These are phyloP conservation scores for Exophiala spinifera DNA, from an alignment of 2,329 filamentous ascomycete genomes.

Conservation along the genomic window DNA sequence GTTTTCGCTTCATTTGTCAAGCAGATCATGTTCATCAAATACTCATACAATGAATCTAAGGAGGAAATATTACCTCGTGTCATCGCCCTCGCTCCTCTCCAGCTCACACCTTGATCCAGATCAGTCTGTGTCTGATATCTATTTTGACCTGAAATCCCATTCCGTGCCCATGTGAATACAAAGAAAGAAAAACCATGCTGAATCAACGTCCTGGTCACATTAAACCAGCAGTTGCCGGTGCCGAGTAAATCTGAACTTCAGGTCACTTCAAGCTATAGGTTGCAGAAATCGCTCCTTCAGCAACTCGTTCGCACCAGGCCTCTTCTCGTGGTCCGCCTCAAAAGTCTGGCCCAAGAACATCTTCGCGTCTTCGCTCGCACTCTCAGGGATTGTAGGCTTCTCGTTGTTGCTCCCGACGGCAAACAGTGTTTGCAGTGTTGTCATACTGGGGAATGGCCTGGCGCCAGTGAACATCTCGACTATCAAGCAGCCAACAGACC, in stretches of 20 bases:
- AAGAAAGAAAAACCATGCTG: too few relatives aligned
- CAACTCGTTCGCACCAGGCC: slow-evolving; percentile 88
- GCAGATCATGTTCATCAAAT: too few relatives aligned
- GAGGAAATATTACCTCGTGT: too few relatives aligned
- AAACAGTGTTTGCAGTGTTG: slow-evolving; percentile 96
- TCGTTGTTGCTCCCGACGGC: slow-evolving; percentile 90
- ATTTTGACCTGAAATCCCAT: too few relatives aligned
- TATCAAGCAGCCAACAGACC: slow-evolving; percentile 92
- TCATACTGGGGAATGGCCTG: slow-evolving; percentile 95
- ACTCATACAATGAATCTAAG: too few relatives aligned
- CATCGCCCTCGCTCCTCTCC: too few relatives aligned
- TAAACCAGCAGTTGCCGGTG: not conserved
- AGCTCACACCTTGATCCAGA: too few relatives aligned
- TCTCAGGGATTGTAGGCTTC: slow-evolving; percentile 81
- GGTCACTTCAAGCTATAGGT: slow-evolving; percentile 23
- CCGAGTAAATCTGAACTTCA: not conserved
- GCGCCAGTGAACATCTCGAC: slow-evolving; percentile 99
- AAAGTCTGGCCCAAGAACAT: slow-evolving; percentile 86
- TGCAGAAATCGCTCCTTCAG: slow-evolving; percentile 71
- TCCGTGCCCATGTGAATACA: too few relatives aligned
- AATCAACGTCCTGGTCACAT: too few relatives aligned
- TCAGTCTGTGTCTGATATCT: too few relatives aligned
- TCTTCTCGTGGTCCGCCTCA: slow-evolving; percentile 88
- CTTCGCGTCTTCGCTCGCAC: slow-evolving; percentile 78
- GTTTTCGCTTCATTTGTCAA: too few relatives aligned